A percentile compares a stretch with the other conserved stretches of the same genome.
phyloP scores from a whole-genome alignment of 192 early-diverging fungal species.

The Anaeromyces robustus region DNA sequence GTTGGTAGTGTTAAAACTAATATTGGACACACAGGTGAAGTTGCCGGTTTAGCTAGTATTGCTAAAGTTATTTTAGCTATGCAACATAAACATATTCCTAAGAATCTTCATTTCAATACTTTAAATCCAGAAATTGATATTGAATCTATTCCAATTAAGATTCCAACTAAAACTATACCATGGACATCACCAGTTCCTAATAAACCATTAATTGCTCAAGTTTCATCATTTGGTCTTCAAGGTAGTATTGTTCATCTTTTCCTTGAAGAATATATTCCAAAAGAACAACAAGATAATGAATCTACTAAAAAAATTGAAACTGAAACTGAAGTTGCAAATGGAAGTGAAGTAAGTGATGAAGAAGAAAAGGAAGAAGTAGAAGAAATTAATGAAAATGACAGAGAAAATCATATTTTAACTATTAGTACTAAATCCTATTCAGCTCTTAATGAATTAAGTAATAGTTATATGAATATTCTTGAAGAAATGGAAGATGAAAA shows the following conservation, averaged over 20 bases:
- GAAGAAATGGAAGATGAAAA: not conserved
- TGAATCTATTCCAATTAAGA: slow-evolving; percentile 8
- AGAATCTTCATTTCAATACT: slow-evolving; percentile 7
- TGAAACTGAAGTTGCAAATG: not conserved
- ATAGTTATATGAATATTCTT: not conserved
- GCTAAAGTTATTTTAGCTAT: slow-evolving; percentile 14
- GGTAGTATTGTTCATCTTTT: slow-evolving; percentile 14
- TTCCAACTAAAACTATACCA: slow-evolving; percentile 8
- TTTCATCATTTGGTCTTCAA: slow-evolving; percentile 13
- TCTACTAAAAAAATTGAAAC: not conserved
- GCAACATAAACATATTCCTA: slow-evolving; percentile 6
- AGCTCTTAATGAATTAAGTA: not conserved
- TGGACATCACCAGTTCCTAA: not conserved
- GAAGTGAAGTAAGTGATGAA: no score
- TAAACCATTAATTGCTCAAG: slow-evolving; percentile 8
- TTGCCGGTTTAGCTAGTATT: slow-evolving; percentile 5
- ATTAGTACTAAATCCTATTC: not conserved
- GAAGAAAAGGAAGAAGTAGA: no score
- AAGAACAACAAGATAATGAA: not conserved
- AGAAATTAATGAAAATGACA: no score
- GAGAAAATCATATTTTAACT: not conserved
- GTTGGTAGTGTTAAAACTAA: no score
- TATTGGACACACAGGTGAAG: slow-evolving; percentile 7
- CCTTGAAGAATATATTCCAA: slow-evolving; percentile 2
- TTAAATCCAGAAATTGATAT: slow-evolving; percentile 15